Evolutionary conservation across 2,329 filamentous ascomycete species (phyloP).

Genomic region (Dactylellina haptotyla): DNA sequence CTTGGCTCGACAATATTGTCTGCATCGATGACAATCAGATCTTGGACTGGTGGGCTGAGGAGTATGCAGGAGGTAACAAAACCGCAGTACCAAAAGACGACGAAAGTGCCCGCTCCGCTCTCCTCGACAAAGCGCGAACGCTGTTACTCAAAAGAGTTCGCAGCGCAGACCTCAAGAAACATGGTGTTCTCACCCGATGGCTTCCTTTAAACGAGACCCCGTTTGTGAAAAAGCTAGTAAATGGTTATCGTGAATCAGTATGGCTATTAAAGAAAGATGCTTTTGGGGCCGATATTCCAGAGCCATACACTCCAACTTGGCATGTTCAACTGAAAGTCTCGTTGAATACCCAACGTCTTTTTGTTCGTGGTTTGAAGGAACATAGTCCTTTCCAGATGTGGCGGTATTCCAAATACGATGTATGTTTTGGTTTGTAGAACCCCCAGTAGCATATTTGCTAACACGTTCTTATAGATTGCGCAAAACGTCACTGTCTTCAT

Average conservation of each 20-base stretch:
- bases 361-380: constrained; percentile 61
- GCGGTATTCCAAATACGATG: constrained; percentile 60
- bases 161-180: constrained; percentile 24
- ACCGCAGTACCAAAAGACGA: constrained; percentile 42
- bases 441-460: too few relatives aligned
- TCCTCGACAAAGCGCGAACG: constrained; percentile 39
- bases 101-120: constrained; percentile 26
- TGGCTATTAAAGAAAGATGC: constrained; percentile 61
- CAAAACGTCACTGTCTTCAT: constrained; percentile 62
- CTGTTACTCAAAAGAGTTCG: constrained; percentile 38
- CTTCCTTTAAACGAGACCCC: constrained; percentile 43
- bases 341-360: constrained; percentile 60
- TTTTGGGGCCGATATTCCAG: constrained; percentile 57
- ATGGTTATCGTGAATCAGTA: constrained; percentile 49
- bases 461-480: constrained; percentile 55
- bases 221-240: constrained; percentile 43
- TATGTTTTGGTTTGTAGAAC: constrained; percentile 5
- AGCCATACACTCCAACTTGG: constrained; percentile 61
- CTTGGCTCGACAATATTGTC: constrained; percentile 68
- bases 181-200: constrained; percentile 24
- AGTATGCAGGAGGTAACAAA: constrained; percentile 32
- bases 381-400: constrained; percentile 62
- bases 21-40: constrained; percentile 66
- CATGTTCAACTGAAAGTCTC: constrained; percentile 61
- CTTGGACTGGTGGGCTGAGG: constrained; percentile 63